Base-by-base conservation (phyloP, 345 rosid species). In the Eucalyptus sideroxylon region DNA sequence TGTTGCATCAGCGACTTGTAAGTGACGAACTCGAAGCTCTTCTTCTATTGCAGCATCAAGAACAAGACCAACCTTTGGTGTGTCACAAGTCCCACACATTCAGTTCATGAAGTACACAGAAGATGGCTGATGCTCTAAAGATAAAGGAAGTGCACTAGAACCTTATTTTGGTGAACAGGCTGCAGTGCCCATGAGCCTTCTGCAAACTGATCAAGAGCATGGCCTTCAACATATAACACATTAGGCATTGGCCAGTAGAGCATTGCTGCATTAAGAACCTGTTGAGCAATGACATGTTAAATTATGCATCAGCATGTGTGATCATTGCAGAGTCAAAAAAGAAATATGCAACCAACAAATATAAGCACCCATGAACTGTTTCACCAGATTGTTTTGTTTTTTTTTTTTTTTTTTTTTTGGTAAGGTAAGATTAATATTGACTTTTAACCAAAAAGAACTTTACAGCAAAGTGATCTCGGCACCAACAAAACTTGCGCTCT, bases 231-330 rank as follows among this genome's bases (percentile, higher is more conserved):
- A 56, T 94, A 95, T 85, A 95, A 56, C 14, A 92, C 95, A 88
- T 94, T 94, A 56, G 95, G 92, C 94, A 95, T 94, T 47, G 96
- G 93, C 96, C 97, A 94, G 80, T 91, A 94, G 37, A 95, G 89
- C 97, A 94, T 94, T 86, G 96, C 94, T 81, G 95, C 96, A 94
- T 95, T 95, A 17, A 95, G 95, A 87, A 95, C 97, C 95, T 94
- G 93, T 30, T 21, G 47, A 77, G 3, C 47, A 10, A 69, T 8
- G 81, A 77, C 27, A 37, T 21, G 47, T 77, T 37, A 37, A 37
- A 77, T 77, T 77, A 77, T 37, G 45, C 83, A 77, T 37, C 14
- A 26, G 27, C 83, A 37, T 19, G 24, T 5, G 27, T 10, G 83
- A 77, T 77, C 47, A 37, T 37, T 37, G 83, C 27, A 37, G 83